Conservation (phyloP, 148 eudicot species). For the Euryodendron excelsum region DNA sequence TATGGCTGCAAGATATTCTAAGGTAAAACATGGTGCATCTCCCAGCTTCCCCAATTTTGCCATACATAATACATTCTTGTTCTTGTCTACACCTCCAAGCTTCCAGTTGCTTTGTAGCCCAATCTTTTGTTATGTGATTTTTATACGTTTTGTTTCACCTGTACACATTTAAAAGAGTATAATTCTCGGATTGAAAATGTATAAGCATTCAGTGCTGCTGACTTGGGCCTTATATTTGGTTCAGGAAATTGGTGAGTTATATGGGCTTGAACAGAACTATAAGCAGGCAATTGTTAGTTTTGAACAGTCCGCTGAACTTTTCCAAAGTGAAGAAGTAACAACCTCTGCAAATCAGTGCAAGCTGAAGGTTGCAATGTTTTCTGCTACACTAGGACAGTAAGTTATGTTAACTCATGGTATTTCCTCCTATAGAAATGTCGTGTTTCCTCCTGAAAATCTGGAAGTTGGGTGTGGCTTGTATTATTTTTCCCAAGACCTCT, state of each 20-base stretch:
- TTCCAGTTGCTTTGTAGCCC: neutral
- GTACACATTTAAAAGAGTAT: too few species aligned
- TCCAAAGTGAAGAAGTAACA: constrained; percentile 49
- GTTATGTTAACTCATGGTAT: constrained; percentile 6
- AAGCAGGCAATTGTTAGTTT: constrained; percentile 50
- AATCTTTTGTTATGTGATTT: too few species aligned
- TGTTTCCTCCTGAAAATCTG: neutral
- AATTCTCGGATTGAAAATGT: too few species aligned
- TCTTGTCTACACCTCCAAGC: neutral
- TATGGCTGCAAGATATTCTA: constrained; percentile 72
- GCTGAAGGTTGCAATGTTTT: constrained; percentile 60
- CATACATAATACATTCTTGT: neutral
- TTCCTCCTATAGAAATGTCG: neutral
- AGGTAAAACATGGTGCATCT: constrained; percentile 35
- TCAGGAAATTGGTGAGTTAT: constrained; percentile 65
- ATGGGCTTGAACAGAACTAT: constrained; percentile 48
- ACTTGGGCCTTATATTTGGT: neutral
- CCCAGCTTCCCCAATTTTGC: neutral
- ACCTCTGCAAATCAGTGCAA: constrained; percentile 67
- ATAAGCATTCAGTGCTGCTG: neutral
- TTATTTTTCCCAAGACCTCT: too few species aligned
- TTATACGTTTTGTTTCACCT: too few species aligned
- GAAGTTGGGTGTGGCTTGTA: neutral
- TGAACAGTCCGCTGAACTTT: constrained; percentile 55
- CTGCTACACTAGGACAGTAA: constrained; percentile 56